Evolutionary conservation across 352 stramenopile genomes (phyloP).

Genomic region (Phytophthora ohioensis): DNA sequence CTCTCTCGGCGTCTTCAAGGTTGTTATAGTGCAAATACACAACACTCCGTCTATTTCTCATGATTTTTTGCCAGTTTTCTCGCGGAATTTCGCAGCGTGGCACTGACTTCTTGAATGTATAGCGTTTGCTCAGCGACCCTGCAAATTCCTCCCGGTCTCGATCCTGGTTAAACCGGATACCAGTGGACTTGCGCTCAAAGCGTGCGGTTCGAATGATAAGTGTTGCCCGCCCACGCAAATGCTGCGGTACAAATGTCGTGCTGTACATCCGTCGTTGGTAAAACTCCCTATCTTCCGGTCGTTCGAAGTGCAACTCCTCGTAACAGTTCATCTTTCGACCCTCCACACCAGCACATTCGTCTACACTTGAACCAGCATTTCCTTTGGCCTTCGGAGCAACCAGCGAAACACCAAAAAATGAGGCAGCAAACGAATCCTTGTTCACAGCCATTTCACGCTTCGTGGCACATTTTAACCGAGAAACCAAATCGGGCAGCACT

Average conservation of each 20-base stretch:
- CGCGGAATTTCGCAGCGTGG: slow-evolving; percentile 56
- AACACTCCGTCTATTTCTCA: slow-evolving; percentile 28
- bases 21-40: slow-evolving; percentile 64
- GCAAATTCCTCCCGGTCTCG: slow-evolving; percentile 61
- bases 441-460: slow-evolving; percentile 27
- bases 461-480: slow-evolving; percentile 26
- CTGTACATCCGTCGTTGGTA: slow-evolving; percentile 66
- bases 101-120: slow-evolving; percentile 56
- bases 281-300: slow-evolving; percentile 46
- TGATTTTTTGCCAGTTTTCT: slow-evolving; percentile 60
- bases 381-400: slow-evolving; percentile 23
- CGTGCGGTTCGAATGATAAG: slow-evolving; percentile 45
- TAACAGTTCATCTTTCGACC: slow-evolving; percentile 35
- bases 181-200: slow-evolving; percentile 62
- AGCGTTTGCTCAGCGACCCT: slow-evolving; percentile 48
- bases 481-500: slow-evolving; percentile 25
- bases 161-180: slow-evolving; percentile 62
- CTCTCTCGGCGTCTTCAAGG: slow-evolving; percentile 48
- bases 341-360: neutral
- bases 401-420: slow-evolving; percentile 39
- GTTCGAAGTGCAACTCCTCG: slow-evolving; percentile 47
- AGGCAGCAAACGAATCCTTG: slow-evolving; percentile 16
- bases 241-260: slow-evolving; percentile 53
- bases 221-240: slow-evolving; percentile 42
- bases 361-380: neutral